These are phyloP conservation scores for Diospyros kaki DNA, from an alignment of 148 eudicot genomes.

Conservation along the genomic window DNA sequence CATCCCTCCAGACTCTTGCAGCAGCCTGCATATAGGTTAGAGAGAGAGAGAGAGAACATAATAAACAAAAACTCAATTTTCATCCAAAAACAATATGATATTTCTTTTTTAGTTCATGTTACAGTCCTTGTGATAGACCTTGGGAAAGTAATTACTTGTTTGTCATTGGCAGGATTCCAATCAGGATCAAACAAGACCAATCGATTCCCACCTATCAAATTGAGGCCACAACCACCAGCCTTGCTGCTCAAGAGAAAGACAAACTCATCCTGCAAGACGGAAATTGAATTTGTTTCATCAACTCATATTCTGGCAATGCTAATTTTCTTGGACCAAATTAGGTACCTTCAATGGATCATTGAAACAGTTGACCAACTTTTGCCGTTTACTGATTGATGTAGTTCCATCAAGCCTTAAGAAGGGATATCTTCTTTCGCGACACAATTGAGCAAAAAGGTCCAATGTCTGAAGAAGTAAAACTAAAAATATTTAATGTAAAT, in stretches of 20 bases:
- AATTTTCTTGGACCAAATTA: slow-evolving; percentile 10
- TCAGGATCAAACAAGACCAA: slow-evolving; percentile 98
- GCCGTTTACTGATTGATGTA: slow-evolving; percentile 90
- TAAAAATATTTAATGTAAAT: not conserved
- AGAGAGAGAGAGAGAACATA: not conserved
- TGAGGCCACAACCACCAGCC: slow-evolving; percentile 99
- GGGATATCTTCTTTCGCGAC: slow-evolving; percentile 98
- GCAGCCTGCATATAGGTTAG: slow-evolving; percentile 63
- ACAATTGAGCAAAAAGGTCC: slow-evolving; percentile 95
- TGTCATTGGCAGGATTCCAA: slow-evolving; percentile 99
- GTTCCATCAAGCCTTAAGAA: slow-evolving; percentile 88
- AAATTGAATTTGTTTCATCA: slow-evolving; percentile 11
- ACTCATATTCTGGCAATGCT: not conserved
- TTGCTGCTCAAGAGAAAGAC: slow-evolving; percentile 98
- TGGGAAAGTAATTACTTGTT: slow-evolving; percentile 61
- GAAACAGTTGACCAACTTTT: slow-evolving; percentile 87
- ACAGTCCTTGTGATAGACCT: not conserved
- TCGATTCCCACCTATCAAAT: slow-evolving; percentile 97
- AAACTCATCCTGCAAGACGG: slow-evolving; percentile 86
- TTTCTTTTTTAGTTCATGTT: not conserved
- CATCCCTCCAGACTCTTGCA: slow-evolving; percentile 99
- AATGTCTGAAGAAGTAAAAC: slow-evolving; percentile 51
- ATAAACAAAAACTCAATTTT: not conserved
- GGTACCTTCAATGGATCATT: slow-evolving; percentile 90
- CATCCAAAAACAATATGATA: not conserved